Conservation (phyloP, 129 eudicot genomes). For the Sambucus nigra region DNA sequence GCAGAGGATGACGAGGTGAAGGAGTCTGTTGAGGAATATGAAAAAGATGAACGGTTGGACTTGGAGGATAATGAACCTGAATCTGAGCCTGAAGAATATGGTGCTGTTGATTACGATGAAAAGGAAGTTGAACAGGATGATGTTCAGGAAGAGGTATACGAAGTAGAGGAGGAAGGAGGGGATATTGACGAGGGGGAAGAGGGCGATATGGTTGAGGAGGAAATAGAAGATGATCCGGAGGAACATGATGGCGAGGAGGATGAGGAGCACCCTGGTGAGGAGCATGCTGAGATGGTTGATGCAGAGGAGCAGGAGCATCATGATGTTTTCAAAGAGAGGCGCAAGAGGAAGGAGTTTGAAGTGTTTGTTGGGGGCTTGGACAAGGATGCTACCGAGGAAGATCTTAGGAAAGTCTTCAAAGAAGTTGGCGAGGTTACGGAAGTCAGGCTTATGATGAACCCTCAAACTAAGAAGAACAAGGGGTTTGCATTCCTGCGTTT, state of each 20-base stretch:
- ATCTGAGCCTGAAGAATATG: constrained; percentile 85
- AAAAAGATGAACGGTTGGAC: constrained; percentile 77
- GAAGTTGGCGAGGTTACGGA: constrained; percentile 86
- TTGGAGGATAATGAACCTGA: constrained; percentile 96
- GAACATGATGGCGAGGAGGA: constrained; percentile 63
- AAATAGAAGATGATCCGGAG: constrained; percentile 49
- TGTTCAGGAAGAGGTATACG: constrained; percentile 48
- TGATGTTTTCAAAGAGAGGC: constrained; percentile 71
- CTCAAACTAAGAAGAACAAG: constrained; percentile 90
- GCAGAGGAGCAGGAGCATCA: constrained; percentile 85
- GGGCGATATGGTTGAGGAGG: constrained; percentile 58
- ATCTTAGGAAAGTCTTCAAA: constrained; percentile 83
- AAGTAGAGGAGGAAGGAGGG: constrained; percentile 48
- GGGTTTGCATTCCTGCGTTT: constrained; percentile 96
- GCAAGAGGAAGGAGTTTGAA: constrained; percentile 89
- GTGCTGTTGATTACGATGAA: constrained; percentile 1
- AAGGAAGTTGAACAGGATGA: constrained; percentile 45
- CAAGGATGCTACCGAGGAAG: constrained; percentile 95
- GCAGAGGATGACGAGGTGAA: constrained; percentile 76
- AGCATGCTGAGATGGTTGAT: constrained; percentile 54
- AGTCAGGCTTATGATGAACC: constrained; percentile 94
- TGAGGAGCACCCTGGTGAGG: constrained; percentile 43
- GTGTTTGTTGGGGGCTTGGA: constrained; percentile 95
- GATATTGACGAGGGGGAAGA: constrained; percentile 56
- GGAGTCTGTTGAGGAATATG: constrained; percentile 74